Conservation (phyloP, 2,329 filamentous ascomycete genomes). For the Aureobasidium sp. region DNA sequence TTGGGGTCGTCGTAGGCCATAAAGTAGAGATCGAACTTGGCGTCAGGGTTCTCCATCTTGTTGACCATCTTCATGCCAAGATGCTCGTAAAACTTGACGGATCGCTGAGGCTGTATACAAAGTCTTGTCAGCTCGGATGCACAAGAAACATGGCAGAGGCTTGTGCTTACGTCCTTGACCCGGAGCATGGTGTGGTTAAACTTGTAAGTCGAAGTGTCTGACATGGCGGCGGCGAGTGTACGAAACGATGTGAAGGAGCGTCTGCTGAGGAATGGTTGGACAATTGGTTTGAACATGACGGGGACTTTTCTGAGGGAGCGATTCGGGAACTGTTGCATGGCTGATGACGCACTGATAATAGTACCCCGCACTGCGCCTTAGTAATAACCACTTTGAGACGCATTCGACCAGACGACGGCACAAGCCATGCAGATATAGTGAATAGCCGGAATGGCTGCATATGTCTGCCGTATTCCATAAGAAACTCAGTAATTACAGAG, state of each 20-base stretch:
- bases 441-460: not conserved
- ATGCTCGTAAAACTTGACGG: slow-evolving; percentile 88
- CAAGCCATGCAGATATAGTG: not conserved
- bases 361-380: slow-evolving; percentile 5
- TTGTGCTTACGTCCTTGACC: slow-evolving; percentile 28
- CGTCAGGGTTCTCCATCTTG: slow-evolving; percentile 73
- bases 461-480: not conserved
- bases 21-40: slow-evolving; percentile 94
- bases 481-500: not conserved
- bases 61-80: slow-evolving; percentile 80
- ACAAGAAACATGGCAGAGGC: not conserved
- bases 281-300: slow-evolving; percentile 1
- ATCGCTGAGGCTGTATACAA: slow-evolving; percentile 58
- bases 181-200: slow-evolving; percentile 51
- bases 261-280: not conserved
- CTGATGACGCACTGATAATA: slow-evolving; percentile 7
- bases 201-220: slow-evolving; percentile 57
- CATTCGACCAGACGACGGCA: not conserved
- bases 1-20: slow-evolving; percentile 75
- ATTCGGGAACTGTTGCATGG: not conserved
- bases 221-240: slow-evolving; percentile 34
- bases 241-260: not conserved
- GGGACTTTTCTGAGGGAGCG: not conserved
- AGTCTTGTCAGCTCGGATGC: not conserved
- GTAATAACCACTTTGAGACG: not conserved